Evolutionary conservation across 768 basidiomycete genomes (phyloP).

Genomic region (Boletus reticulatus): DNA sequence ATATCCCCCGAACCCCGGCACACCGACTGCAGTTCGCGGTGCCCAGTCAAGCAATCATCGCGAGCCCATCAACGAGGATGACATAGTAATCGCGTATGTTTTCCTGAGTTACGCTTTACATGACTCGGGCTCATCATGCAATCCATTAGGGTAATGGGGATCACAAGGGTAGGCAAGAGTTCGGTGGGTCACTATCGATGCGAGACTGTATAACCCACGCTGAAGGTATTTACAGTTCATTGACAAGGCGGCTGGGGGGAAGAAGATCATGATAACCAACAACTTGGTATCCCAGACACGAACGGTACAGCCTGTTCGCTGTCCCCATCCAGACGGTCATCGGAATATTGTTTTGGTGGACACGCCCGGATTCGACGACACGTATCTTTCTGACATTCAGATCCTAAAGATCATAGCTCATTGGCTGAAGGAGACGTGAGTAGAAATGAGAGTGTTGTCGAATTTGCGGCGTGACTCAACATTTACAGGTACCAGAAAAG

Average conservation of each 20-base stretch:
- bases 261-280: not conserved
- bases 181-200: constrained; percentile 9
- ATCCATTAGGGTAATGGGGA: constrained; percentile 15
- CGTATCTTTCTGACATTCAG: constrained; percentile 2
- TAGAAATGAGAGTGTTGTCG: not conserved
- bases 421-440: constrained; percentile 19
- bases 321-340: constrained; percentile 14
- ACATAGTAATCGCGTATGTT: constrained; percentile 21
- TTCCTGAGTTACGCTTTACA: not conserved
- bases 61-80: not conserved
- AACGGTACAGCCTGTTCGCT: constrained; percentile 3
- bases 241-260: constrained; percentile 2
- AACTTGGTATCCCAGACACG: constrained; percentile 9
- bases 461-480: not conserved
- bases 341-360: constrained; percentile 15
- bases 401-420: constrained; percentile 11
- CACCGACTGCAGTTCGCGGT: not conserved
- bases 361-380: constrained; percentile 20
- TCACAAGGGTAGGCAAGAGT: constrained; percentile 17
- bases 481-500: not conserved
- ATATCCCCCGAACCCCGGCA: not conserved
- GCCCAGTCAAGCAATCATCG: not conserved
- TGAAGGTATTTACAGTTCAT: constrained; percentile 10
- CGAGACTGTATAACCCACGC: not conserved
- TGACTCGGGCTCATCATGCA: not conserved